phyloP scores from a whole-genome alignment of 1,139 yeast species.

The Meyerozyma athensensis region DNA sequence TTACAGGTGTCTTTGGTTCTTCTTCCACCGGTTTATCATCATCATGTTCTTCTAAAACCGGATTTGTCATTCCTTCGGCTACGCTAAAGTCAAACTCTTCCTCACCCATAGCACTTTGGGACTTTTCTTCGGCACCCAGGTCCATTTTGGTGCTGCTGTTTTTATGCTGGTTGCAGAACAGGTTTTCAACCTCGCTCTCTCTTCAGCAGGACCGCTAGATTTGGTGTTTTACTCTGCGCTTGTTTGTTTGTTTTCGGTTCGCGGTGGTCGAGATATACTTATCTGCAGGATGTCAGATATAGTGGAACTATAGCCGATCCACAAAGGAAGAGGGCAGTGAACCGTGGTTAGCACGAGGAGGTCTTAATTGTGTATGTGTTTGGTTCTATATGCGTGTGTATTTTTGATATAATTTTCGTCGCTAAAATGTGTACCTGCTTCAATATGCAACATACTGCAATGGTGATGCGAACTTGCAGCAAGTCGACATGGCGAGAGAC shows the following conservation, averaged over 20 bases:
- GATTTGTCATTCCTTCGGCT: background rate
- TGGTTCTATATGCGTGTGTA: too few species aligned
- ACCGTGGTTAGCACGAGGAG: too few species aligned
- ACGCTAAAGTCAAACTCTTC: background rate
- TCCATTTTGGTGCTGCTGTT: background rate
- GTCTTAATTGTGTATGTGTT: too few species aligned
- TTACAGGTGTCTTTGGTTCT: background rate
- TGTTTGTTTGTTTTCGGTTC: conserved; percentile 1
- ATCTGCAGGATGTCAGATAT: background rate
- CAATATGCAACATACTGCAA: too few species aligned
- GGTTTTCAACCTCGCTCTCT: background rate
- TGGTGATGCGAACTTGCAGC: too few species aligned
- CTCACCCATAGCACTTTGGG: background rate
- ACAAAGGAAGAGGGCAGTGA: too few species aligned
- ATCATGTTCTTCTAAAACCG: background rate
- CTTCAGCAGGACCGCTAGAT: background rate
- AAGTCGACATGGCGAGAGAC: too few species aligned
- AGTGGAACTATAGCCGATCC: too few species aligned
- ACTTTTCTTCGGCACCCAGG: background rate
- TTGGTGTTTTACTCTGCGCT: too few species aligned
- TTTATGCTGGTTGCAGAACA: background rate
- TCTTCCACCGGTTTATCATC: background rate
- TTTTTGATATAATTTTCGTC: too few species aligned
- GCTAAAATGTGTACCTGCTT: too few species aligned
- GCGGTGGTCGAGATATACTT: background rate